phyloP scores from a whole-genome alignment of 2,329 filamentous ascomycete species.

The Fusarium piperis region DNA sequence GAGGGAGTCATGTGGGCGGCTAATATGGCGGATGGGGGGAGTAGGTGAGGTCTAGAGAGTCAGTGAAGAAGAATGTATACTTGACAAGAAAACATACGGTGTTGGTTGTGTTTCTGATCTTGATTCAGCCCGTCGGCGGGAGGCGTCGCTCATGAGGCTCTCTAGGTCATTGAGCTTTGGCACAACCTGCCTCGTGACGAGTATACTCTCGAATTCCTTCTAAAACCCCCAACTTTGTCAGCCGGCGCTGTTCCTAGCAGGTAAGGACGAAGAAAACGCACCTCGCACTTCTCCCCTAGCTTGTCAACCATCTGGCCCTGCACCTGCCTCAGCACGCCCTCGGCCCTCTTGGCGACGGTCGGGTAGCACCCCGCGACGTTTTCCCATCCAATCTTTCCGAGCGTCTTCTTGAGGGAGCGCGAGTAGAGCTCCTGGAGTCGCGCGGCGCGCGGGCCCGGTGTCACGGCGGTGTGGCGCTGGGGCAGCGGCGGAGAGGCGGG shows the following conservation, averaged over 20 bases:
- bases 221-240: conserved; percentile 37
- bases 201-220: conserved; percentile 67
- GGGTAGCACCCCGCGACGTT: conserved; percentile 71
- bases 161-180: conserved; percentile 69
- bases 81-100: conserved; percentile 54
- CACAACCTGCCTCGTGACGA: conserved; percentile 62
- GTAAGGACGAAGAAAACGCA: conserved; percentile 36
- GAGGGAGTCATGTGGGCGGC: conserved; percentile 65
- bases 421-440: conserved; percentile 65
- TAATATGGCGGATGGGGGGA: conserved; percentile 62
- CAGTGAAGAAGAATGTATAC: not conserved
- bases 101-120: conserved; percentile 48
- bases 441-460: conserved; percentile 66
- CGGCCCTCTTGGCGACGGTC: conserved; percentile 62
- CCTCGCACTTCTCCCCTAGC: conserved; percentile 63
- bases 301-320: conserved; percentile 68
- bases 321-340: conserved; percentile 61
- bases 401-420: conserved; percentile 61
- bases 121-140: conserved; percentile 37
- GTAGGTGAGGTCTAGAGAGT: conserved; percentile 60
- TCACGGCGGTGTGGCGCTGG: conserved; percentile 52
- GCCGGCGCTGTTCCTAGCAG: not conserved
- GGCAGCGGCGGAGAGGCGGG: conserved; percentile 53
- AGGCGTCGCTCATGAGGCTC: conserved; percentile 62
- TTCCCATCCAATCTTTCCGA: conserved; percentile 64